A percentile compares a stretch with the other conserved stretches of the same genome.
phyloP scores from a whole-genome alignment of 192 early-diverging fungal genomes.

The Coemansia sp. region DNA sequence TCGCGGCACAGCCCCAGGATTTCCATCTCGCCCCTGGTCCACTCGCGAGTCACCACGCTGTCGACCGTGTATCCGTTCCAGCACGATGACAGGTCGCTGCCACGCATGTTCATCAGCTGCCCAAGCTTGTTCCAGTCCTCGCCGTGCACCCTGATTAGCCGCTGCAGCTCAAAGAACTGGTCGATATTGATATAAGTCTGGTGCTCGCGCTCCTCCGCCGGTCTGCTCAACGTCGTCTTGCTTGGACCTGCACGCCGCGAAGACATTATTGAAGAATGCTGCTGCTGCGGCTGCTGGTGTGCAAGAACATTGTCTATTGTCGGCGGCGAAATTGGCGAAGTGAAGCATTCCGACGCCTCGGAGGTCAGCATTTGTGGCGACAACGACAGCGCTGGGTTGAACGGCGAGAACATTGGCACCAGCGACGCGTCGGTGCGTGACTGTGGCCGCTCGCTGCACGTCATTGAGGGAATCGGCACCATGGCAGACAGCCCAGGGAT shows the following conservation, averaged over 20 bases:
- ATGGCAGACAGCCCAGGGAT: not conserved
- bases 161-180: slow-evolving; percentile 34
- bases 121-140: slow-evolving; percentile 36
- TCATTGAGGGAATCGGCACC: not conserved
- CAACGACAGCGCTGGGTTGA: not conserved
- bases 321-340: not conserved
- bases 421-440: slow-evolving; percentile 4
- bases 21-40: slow-evolving; percentile 31
- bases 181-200: slow-evolving; percentile 29
- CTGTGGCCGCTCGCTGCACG: slow-evolving; percentile 3
- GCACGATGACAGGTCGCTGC: slow-evolving; percentile 28
- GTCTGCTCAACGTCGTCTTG: not conserved
- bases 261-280: not conserved
- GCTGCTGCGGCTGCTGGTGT: not conserved
- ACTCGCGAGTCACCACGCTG: slow-evolving; percentile 24
- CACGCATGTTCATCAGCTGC: slow-evolving; percentile 19
- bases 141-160: slow-evolving; percentile 26
- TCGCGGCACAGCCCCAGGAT: slow-evolving; percentile 24
- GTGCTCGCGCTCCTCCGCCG: not conserved
- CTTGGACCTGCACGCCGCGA: not conserved
- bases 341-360: no score
- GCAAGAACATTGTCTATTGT: not conserved
- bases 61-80: slow-evolving; percentile 31
- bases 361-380: not conserved
- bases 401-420: slow-evolving; percentile 5